Percentiles rank a stretch among this genome's conserved stretches.
These are phyloP conservation scores for Iberis pinnata DNA, from an alignment of 345 rosid genomes.

Conservation along the genomic window DNA sequence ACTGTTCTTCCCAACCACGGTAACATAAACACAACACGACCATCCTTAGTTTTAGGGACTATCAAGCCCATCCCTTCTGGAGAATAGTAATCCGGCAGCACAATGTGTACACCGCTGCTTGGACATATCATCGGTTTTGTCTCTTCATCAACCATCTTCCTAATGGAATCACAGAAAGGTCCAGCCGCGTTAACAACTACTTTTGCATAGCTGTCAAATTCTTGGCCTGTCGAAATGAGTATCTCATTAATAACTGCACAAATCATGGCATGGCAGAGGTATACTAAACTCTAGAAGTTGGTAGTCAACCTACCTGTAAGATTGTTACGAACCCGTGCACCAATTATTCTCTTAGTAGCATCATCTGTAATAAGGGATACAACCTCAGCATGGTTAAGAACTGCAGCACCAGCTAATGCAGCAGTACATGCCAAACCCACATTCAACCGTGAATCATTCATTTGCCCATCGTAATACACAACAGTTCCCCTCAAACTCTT, in stretches of 20 bases:
- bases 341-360: slow-evolving; percentile 47
- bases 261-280: background rate
- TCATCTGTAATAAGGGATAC: slow-evolving; percentile 68
- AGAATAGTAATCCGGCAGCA: slow-evolving; percentile 96
- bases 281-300: background rate
- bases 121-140: slow-evolving; percentile 76
- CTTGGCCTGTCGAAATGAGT: slow-evolving; percentile 47
- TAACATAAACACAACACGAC: slow-evolving; percentile 94
- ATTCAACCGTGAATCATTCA: slow-evolving; percentile 94
- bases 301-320: slow-evolving; percentile 50
- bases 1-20: slow-evolving; percentile 98
- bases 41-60: slow-evolving; percentile 98
- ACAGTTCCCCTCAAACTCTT: slow-evolving; percentile 75
- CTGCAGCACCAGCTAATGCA: slow-evolving; percentile 88
- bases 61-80: slow-evolving; percentile 99
- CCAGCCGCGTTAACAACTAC: slow-evolving; percentile 94
- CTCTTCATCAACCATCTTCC: slow-evolving; percentile 73
- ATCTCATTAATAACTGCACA: slow-evolving; percentile 8
- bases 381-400: slow-evolving; percentile 93
- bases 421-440: slow-evolving; percentile 89
- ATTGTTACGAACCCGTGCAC: slow-evolving; percentile 85
- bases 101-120: slow-evolving; percentile 91
- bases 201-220: slow-evolving; percentile 79
- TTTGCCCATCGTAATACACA: slow-evolving; percentile 96
- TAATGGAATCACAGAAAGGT: slow-evolving; percentile 83